These are phyloP conservation scores for Myxozyma kluyveri DNA, from an alignment of 805 yeast genomes.

Conservation along the genomic window DNA sequence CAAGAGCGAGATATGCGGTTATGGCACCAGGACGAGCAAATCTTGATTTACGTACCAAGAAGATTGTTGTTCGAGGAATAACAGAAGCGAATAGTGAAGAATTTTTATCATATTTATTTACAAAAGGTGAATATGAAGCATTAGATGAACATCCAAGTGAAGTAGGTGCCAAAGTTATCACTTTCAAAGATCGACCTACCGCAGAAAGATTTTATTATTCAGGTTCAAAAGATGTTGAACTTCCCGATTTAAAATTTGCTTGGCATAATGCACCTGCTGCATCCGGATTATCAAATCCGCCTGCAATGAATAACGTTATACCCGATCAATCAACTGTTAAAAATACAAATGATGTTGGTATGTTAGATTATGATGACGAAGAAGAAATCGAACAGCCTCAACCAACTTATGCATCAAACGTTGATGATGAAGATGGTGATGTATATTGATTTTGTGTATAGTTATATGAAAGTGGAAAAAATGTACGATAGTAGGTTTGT, in stretches of 20 bases:
- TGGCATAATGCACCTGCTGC: slow-evolving; percentile 19
- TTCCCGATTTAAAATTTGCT: slow-evolving; percentile 1
- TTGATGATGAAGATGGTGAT: slow-evolving; percentile 22
- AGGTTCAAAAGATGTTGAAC: slow-evolving; percentile 4
- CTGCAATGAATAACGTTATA: too few relatives aligned
- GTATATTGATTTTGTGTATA: slow-evolving; percentile 5
- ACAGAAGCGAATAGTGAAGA: slow-evolving; percentile 36
- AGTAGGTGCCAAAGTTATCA: slow-evolving; percentile 24
- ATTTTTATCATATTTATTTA: slow-evolving; percentile 35
- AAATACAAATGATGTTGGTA: slow-evolving; percentile 5
- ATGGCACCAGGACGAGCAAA: slow-evolving; percentile 33
- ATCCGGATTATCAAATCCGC: not conserved
- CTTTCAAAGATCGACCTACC: slow-evolving; percentile 39
- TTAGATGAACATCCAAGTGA: slow-evolving; percentile 24
- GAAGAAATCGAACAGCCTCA: slow-evolving; percentile 5
- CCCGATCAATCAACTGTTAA: too few relatives aligned
- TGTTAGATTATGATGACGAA: slow-evolving; percentile 13
- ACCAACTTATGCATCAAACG: not conserved
- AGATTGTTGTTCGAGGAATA: slow-evolving; percentile 37
- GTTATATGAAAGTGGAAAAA: not conserved
- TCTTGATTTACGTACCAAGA: slow-evolving; percentile 43
- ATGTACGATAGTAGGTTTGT: not conserved
- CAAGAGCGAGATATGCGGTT: slow-evolving; percentile 2
- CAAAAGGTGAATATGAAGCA: slow-evolving; percentile 33
- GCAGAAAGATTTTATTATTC: slow-evolving; percentile 38